phyloP scores from a whole-genome alignment of 306 rosid genomes.

The Heteromeles arbutifolia region DNA sequence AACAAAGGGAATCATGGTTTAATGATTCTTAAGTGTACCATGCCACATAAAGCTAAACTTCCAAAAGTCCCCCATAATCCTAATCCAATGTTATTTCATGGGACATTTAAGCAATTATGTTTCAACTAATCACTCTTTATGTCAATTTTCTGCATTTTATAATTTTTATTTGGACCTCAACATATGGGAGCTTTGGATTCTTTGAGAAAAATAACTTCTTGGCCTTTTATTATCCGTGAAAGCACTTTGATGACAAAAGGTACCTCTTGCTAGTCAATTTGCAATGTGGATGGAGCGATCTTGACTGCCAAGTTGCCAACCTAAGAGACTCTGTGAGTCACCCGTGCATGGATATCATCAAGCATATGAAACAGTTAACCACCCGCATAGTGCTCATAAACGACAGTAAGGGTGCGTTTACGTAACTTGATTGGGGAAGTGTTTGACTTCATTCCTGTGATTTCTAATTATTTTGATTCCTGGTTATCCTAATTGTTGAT shows the following conservation, averaged over 20 bases:
- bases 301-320: not conserved
- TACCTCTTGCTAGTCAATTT: not conserved
- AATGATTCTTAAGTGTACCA: constrained; percentile 6
- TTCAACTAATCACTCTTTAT: not conserved
- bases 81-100: not conserved
- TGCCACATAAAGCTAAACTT: not conserved
- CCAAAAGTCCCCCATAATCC: not conserved
- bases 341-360: not conserved
- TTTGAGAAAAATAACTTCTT: not conserved
- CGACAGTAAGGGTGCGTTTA: not conserved
- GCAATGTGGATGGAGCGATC: not conserved
- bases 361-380: not conserved
- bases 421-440: too few species aligned
- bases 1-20: constrained; percentile 6
- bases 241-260: not conserved
- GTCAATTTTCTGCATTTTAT: not conserved
- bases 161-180: not conserved
- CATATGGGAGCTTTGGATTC: constrained; percentile 12
- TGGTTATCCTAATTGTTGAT: not conserved
- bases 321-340: not conserved
- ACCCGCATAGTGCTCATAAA: not conserved
- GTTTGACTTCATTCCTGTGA: not conserved
- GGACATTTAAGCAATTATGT: not conserved
- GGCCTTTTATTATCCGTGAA: not conserved
- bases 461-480: too few species aligned